A percentile compares a stretch with the other conserved stretches of the same genome.
phyloP scores from a whole-genome alignment of 805 yeast species.

The Candida nemodendra region DNA sequence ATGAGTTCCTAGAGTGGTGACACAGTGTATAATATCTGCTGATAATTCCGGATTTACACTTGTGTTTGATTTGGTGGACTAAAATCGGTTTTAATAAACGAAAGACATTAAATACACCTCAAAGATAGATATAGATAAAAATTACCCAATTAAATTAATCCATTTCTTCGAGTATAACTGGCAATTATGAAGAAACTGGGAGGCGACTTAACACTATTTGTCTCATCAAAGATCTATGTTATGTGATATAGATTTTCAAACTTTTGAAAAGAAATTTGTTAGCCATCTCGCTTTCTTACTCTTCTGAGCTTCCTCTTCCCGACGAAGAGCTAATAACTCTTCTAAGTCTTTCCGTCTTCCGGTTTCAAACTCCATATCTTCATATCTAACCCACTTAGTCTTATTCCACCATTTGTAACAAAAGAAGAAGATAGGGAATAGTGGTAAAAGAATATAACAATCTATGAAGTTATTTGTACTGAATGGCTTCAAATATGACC shows the following conservation, averaged over 20 bases:
- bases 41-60: too few relatives aligned
- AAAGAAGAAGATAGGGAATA: constrained; percentile 44
- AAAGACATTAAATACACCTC: too few relatives aligned
- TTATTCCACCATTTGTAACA: constrained; percentile 22
- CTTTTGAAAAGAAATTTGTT: not conserved
- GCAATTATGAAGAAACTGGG: too few relatives aligned
- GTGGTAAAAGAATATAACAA: constrained; percentile 61
- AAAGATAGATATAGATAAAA: too few relatives aligned
- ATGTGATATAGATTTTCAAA: too few relatives aligned
- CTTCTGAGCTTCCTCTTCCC: not conserved
- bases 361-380: constrained; percentile 48
- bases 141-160: too few relatives aligned
- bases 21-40: too few relatives aligned
- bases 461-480: constrained; percentile 55
- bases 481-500: constrained; percentile 62
- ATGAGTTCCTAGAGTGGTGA: constrained; percentile 25
- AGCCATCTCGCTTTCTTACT: not conserved
- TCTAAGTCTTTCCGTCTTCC: constrained; percentile 44
- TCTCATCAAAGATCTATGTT: too few relatives aligned
- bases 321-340: constrained; percentile 7
- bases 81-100: not conserved
- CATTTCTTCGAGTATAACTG: too few relatives aligned
- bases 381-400: constrained; percentile 33
- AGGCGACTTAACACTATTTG: too few relatives aligned
- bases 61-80: too few relatives aligned